A percentile compares a stretch with the other conserved stretches of the same genome.
phyloP scores from a whole-genome alignment of 176 grass and related monocot genomes.

The Eragrostis curvula region DNA sequence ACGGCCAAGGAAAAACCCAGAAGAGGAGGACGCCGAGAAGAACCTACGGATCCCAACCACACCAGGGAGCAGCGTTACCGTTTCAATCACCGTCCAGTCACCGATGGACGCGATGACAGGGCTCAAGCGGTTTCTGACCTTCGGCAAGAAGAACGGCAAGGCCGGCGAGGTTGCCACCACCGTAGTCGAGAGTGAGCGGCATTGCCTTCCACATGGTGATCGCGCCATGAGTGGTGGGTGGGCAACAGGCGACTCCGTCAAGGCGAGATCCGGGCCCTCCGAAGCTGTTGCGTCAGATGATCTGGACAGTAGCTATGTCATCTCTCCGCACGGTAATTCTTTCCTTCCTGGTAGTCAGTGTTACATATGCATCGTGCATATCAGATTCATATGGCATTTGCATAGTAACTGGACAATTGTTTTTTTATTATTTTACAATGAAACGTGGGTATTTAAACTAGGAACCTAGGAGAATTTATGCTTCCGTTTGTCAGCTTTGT shows the following conservation, averaged over 20 bases:
- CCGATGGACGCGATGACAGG: constrained; percentile 59
- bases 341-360: background rate
- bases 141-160: constrained; percentile 64
- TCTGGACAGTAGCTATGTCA: constrained; percentile 9
- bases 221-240: constrained; percentile 17
- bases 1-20: constrained; percentile 49
- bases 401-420: constrained; percentile 8
- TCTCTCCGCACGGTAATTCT: constrained; percentile 50
- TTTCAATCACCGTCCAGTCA: constrained; percentile 44
- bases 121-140: constrained; percentile 66
- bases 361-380: background rate
- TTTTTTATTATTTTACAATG: background rate
- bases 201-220: background rate
- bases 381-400: constrained; percentile 7
- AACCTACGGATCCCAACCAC: background rate
- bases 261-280: constrained; percentile 2
- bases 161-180: constrained; percentile 4
- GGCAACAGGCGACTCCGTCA: constrained; percentile 23
- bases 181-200: constrained; percentile 11
- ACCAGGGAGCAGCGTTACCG: background rate
- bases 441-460: background rate
- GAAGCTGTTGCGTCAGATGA: constrained; percentile 27
- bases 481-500: background rate
- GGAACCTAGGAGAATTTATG: background rate
- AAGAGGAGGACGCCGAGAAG: constrained; percentile 26